These are phyloP conservation scores for Metarhizium humberi DNA, from an alignment of 2,329 filamentous ascomycete genomes.

Conservation along the genomic window DNA sequence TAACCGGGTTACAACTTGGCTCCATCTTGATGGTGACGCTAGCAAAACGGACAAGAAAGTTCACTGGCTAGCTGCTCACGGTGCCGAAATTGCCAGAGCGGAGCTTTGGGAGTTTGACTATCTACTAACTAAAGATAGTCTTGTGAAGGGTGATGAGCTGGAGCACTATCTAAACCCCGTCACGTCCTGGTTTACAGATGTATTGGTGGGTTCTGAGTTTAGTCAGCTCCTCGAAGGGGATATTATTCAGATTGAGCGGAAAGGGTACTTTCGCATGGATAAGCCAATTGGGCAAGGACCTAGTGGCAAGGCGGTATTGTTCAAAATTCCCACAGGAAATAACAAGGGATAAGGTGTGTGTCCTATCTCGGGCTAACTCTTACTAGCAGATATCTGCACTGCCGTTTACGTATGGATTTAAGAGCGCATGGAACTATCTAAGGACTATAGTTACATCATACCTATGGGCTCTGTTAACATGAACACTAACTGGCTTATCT, in stretches of 20 bases:
- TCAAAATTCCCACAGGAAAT: conserved; percentile 1
- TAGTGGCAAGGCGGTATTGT: not conserved
- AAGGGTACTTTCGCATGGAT: conserved; percentile 1
- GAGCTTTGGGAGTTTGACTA: conserved; percentile 2
- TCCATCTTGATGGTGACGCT: not conserved
- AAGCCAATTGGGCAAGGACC: not conserved
- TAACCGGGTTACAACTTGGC: not conserved
- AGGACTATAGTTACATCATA: too few species aligned
- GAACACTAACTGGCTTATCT: too few species aligned
- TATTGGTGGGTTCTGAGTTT: not conserved
- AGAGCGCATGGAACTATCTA: too few species aligned
- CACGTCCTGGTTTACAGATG: not conserved
- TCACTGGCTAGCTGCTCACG: conserved; percentile 1
- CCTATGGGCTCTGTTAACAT: too few species aligned
- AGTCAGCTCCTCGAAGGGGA: not conserved
- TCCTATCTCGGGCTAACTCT: too few species aligned
- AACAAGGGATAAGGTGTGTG: too few species aligned
- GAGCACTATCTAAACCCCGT: not conserved
- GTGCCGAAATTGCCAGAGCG: not conserved
- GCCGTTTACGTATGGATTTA: too few species aligned
- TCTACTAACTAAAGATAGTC: not conserved
- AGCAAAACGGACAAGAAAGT: conserved; percentile 1
- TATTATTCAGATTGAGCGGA: not conserved
- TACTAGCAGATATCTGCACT: too few species aligned
- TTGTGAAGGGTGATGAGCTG: not conserved